These are phyloP conservation scores for Citrus trifoliata DNA, from an alignment of 345 rosid genomes.

Conservation along the genomic window DNA sequence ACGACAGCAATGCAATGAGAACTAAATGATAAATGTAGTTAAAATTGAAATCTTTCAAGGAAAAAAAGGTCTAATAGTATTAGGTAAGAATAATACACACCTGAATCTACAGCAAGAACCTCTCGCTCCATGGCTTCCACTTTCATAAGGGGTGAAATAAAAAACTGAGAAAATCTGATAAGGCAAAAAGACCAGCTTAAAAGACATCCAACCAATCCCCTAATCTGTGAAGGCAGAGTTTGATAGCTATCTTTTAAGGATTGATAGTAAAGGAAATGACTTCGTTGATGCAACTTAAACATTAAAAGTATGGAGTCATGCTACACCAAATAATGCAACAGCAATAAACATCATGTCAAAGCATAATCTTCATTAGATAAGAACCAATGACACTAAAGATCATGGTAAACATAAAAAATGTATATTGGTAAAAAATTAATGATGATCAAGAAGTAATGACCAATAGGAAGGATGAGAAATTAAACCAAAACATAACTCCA, in stretches of 20 bases:
- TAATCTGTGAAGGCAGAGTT: not conserved
- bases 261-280: not conserved
- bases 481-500: not conserved
- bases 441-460: not conserved
- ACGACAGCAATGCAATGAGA: conserved; percentile 9
- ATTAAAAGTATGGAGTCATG: not conserved
- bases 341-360: not conserved
- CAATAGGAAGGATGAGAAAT: not conserved
- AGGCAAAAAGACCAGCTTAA: conserved; percentile 19
- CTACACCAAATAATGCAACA: conserved; percentile 1
- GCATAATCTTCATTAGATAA: not conserved
- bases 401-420: not conserved
- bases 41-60: not conserved
- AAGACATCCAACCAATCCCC: conserved; percentile 13
- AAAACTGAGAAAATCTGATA: conserved; percentile 95
- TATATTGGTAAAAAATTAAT: not conserved
- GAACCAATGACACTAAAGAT: not conserved
- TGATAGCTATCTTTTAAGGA: not conserved
- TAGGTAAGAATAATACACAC: conserved; percentile 31
- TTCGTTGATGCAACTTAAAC: not conserved
- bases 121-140: conserved; percentile 95
- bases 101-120: conserved; percentile 97
- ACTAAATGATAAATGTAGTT: not conserved
- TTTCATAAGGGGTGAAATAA: conserved; percentile 94
- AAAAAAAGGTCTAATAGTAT: not conserved